Evolutionary conservation across 1,139 yeast species (phyloP).

Genomic region (Magnusiomyces paraingens): DNA sequence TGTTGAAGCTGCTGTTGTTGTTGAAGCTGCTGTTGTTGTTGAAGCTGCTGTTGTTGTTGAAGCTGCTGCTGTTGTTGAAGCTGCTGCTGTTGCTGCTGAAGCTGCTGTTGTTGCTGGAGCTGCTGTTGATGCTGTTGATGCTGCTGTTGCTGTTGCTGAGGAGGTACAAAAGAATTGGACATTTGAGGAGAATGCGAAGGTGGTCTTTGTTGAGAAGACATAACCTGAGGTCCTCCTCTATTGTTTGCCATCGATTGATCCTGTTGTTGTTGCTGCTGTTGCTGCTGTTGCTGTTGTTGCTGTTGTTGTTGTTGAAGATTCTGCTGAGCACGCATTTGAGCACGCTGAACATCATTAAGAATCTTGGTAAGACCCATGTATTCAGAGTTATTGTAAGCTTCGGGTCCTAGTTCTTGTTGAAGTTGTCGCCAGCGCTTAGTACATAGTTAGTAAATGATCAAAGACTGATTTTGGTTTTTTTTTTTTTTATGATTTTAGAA

Average conservation of each 20-base stretch:
- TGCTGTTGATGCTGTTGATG: too few species aligned
- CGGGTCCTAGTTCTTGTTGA: not conserved
- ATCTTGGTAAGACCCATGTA: not conserved
- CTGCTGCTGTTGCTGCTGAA: constrained; percentile 1
- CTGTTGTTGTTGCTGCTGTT: not conserved
- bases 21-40: constrained; percentile 10
- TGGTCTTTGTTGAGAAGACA: too few species aligned
- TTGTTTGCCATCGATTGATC: not conserved
- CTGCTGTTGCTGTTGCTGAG: too few species aligned
- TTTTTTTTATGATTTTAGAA: not conserved
- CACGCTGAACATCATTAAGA: not conserved
- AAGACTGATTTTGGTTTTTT: not conserved
- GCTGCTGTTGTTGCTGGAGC: constrained; percentile 5
- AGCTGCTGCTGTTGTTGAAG: constrained; percentile 8
- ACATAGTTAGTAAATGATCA: not conserved
- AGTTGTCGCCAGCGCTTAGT: not conserved
- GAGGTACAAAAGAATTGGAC: too few species aligned
- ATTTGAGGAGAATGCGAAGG: too few species aligned
- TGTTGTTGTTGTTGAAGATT: not conserved
- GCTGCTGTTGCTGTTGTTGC: not conserved
- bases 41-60: constrained; percentile 12
- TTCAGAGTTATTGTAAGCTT: not conserved
- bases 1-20: constrained; percentile 10
- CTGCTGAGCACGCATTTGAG: not conserved
- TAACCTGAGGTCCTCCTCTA: too few species aligned